Percentiles rank a stretch among this genome's conserved stretches.
phyloP scores from a whole-genome alignment of 129 eudicot species.

The Solidago caesia region DNA sequence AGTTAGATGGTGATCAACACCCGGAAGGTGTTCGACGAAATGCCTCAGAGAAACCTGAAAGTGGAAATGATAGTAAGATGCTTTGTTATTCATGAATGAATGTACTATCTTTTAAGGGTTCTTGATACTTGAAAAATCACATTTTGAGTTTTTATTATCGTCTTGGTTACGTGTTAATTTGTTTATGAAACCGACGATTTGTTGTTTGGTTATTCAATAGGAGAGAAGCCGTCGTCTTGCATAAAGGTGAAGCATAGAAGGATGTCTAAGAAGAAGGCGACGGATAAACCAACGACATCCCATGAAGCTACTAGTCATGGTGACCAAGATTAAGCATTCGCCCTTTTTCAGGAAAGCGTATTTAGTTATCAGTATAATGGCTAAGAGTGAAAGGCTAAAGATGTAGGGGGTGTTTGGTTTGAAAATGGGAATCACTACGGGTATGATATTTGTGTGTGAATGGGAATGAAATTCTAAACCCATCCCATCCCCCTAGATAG shows the following conservation, averaged over 20 bases:
- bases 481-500: no score
- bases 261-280: constrained; percentile 44
- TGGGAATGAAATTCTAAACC: no score
- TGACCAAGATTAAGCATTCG: constrained; percentile 12
- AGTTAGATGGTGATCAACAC: constrained; percentile 8
- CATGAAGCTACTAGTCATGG: constrained; percentile 22
- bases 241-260: constrained; percentile 54
- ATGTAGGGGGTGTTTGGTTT: not conserved
- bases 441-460: no score
- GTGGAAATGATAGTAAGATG: constrained; percentile 30
- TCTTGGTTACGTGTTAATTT: no score
- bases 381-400: not conserved
- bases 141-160: no score
- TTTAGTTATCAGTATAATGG: not conserved
- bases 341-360: not conserved
- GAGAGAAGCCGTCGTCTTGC: constrained; percentile 24
- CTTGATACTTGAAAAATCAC: no score
- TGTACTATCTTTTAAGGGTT: no score
- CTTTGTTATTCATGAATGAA: not conserved
- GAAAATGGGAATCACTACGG: no score
- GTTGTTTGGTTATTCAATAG: constrained; percentile 32
- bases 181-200: not conserved
- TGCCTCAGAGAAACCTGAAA: constrained; percentile 37
- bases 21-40: constrained; percentile 56
- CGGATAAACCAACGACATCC: constrained; percentile 28